Base-by-base conservation (phyloP, 805 yeast species). In the Ogataea dorogensis region DNA sequence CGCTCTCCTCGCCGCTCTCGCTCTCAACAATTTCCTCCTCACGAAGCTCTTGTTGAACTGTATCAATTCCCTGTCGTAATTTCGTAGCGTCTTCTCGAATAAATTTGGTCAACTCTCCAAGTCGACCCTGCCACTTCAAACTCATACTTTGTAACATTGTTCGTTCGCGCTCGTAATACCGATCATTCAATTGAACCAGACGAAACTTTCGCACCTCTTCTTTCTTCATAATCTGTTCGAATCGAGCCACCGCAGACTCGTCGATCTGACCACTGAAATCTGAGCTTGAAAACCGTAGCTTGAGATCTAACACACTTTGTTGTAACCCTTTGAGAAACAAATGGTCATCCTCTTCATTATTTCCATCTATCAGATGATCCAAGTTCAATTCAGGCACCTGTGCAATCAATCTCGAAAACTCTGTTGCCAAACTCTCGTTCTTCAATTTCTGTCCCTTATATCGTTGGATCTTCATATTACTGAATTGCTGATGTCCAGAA, bases 101-200 rank as follows among this genome's bases (percentile, higher is more conserved):
- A 30, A 58, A 60, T 13, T 34, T 30, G 11, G 40, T 44, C 23
- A 58, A 33, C 21, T 43, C 43, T 7, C 28, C 34, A 31, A 61
- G 36, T 24, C 56, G 49, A n/a, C 38, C 33, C 18, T 42, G 40
- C 64, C 63, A 61, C 38, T 58, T 58, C 15, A 42, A 25, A 22
- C 57, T 53, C 43, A 52, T 24, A 10, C 38, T 42, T 16, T 46
- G 47, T 26, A 61, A 19, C 12, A 23, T 13, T 4, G 38, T 31
- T 5, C 51, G 41, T 34, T 59, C 56, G 5, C 47, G 32, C 29
- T 50, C 50, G 29, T 53, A 52, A 15, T 49, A 47, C 18, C 47
- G 43, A 28, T 58, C 61, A 27, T 48, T 51, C 36, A 59, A 38
- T 28, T 52, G 49, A 18, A 49, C 46, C n/a, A 59, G 38, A 33